phyloP scores from a whole-genome alignment of 2,329 filamentous ascomycete genomes.

The Mollisia scopiformis region DNA sequence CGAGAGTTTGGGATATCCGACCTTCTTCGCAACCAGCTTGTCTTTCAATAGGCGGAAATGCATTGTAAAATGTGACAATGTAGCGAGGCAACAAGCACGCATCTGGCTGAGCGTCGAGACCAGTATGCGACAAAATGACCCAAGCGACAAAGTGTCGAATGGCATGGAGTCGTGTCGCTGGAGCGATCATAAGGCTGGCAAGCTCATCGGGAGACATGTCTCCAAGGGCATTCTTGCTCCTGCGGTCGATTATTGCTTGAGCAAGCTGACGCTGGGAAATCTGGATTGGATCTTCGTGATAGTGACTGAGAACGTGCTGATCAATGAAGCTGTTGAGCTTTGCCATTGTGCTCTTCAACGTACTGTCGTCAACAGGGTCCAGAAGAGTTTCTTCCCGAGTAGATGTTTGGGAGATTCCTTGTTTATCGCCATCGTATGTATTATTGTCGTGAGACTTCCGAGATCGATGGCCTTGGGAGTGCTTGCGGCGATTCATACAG shows the following conservation, averaged over 20 bases:
- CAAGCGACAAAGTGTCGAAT: slow-evolving; percentile 7
- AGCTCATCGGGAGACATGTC: neutral
- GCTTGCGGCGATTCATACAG: slow-evolving; percentile 3
- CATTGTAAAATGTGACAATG: neutral
- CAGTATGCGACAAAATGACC: slow-evolving; percentile 1
- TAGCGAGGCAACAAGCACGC: slow-evolving; percentile 1
- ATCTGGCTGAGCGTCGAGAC: neutral
- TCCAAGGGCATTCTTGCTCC: neutral
- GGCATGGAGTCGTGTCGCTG: neutral
- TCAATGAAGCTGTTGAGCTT: slow-evolving; percentile 41
- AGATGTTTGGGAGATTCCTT: neutral
- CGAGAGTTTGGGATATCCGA: neutral
- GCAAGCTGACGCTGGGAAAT: neutral
- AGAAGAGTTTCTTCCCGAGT: slow-evolving; percentile 39
- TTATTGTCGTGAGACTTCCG: neutral
- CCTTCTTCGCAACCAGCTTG: slow-evolving; percentile 7
- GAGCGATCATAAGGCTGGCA: slow-evolving; percentile 5
- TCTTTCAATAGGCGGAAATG: neutral
- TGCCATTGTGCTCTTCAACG: slow-evolving; percentile 39
- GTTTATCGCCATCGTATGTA: neutral
- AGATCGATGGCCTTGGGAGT: neutral
- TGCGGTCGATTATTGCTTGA: neutral
- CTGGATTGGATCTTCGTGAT: slow-evolving; percentile 33
- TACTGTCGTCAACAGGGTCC: slow-evolving; percentile 40
- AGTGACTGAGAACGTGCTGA: slow-evolving; percentile 45